Evolutionary conservation across 768 basidiomycete genomes (phyloP), one percentile per base, ranked within the genome.

Genomic region (Termitomyces sp.): DNA sequence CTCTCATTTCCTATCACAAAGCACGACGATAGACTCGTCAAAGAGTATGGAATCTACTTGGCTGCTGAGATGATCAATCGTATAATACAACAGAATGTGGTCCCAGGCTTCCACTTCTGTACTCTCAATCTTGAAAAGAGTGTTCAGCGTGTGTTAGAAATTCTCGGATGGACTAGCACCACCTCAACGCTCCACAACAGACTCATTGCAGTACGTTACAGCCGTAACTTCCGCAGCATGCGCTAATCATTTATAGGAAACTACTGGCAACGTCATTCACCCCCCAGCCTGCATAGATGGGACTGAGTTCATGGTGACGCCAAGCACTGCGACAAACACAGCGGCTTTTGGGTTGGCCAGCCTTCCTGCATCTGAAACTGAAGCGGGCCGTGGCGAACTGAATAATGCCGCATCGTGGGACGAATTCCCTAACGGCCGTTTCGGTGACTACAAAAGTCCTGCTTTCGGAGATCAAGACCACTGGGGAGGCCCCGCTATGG

Each of bases 121-220:
- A 99, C 97, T 1, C 79, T 99, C 57, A 99, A 99, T 71, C 83
- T 99, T 10, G 97, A 99, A 69, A 96, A 93, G 76, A 96, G 94
- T 63, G 88, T 98, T 2, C 86, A 88, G 54, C 82, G 85, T 14
- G 84, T 98, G 9, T 73, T 98, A 50, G 93, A 96, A 64, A 76
- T 70, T 26, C 79, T 99, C 21, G 75, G 79, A 43, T 96, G 94
- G 93, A 77, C 81, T 28, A 77, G 76, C 17, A 67, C 73, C 21
- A 65, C 72, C 41, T 70, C 72, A n/a, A 61, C 67, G 3, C 59
- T 64, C 40, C 80, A 75, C 38, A 91, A 91, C 66, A 84, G 77
- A 65, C 78, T 91, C 38, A 91, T 92, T 57, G 76, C 78, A 44
- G 89, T 89, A 67, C 45, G 66, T 66, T 41, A 43, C 35, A 17